Conservation (phyloP, 345 rosid genomes). For the Theobroma cacao region DNA sequence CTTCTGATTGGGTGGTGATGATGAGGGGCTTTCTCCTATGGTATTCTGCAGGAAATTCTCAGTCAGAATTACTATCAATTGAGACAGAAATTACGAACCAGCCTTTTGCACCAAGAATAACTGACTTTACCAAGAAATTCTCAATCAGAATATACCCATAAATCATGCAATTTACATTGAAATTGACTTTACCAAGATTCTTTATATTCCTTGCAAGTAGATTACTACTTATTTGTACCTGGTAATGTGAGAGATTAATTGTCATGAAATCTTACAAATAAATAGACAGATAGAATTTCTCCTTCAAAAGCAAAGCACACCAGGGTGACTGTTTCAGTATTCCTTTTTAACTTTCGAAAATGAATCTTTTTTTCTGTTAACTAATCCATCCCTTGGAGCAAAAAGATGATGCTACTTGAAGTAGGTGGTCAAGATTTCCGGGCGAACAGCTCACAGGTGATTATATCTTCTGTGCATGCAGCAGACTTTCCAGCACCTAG, state of each 20-base stretch:
- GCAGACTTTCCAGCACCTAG: slow-evolving; percentile 59
- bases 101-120: too few species aligned
- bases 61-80: too few species aligned
- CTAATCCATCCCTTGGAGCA: neutral
- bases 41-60: too few species aligned
- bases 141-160: neutral
- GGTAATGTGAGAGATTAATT: neutral
- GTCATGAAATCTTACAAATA: neutral
- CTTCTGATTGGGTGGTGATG: too few species aligned
- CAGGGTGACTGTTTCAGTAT: neutral
- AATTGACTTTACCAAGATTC: neutral
- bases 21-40: too few species aligned
- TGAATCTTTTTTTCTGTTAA: neutral
- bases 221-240: neutral
- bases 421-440: slow-evolving; percentile 39
- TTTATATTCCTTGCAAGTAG: neutral
- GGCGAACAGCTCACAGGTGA: slow-evolving; percentile 71
- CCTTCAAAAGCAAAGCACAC: neutral
- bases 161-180: neutral
- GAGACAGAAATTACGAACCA: too few species aligned
- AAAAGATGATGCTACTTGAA: neutral
- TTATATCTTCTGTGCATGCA: slow-evolving; percentile 48
- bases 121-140: neutral
- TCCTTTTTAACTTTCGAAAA: neutral
- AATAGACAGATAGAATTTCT: neutral